Percentiles rank a stretch among this genome's conserved stretches.
phyloP scores from a whole-genome alignment of 495 filamentous ascomycete species.

The Aspergillus ellipticus region DNA sequence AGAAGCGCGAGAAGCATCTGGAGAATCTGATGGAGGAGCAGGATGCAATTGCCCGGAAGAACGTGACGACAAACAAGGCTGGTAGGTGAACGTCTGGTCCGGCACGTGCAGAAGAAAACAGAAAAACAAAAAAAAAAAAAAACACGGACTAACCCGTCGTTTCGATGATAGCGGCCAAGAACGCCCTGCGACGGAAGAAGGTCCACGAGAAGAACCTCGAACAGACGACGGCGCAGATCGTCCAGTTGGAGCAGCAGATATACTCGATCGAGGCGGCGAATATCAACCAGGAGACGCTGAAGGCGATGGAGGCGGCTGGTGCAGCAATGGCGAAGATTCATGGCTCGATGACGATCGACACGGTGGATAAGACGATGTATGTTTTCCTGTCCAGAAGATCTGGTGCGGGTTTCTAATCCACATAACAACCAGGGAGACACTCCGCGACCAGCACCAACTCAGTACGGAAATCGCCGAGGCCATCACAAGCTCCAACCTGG shows the following conservation, averaged over 20 bases:
- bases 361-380: conserved; percentile 94
- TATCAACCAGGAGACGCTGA: conserved; percentile 94
- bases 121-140: not conserved
- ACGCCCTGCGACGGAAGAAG: conserved; percentile 94
- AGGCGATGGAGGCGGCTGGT: conserved; percentile 87
- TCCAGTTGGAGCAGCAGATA: conserved; percentile 90
- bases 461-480: conserved; percentile 87
- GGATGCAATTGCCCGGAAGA: conserved; percentile 85
- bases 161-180: conserved; percentile 67
- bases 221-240: conserved; percentile 83
- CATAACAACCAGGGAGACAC: conserved; percentile 65
- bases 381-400: conserved; percentile 35
- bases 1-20: conserved; percentile 91
- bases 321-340: conserved; percentile 91
- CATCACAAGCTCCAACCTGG: conserved; percentile 68
- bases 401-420: conserved; percentile 4
- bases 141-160: conserved; percentile 1
- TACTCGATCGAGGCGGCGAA: conserved; percentile 96
- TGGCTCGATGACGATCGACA: conserved; percentile 80
- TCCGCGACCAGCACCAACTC: conserved; percentile 87
- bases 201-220: conserved; percentile 83
- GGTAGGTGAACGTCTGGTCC: too few relatives aligned
- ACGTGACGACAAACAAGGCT: conserved; percentile 84
- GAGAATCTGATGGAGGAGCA: conserved; percentile 91
- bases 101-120: not conserved